Evolutionary conservation across 305 asterid species (phyloP).

Genomic region (Solanum hybrid): DNA sequence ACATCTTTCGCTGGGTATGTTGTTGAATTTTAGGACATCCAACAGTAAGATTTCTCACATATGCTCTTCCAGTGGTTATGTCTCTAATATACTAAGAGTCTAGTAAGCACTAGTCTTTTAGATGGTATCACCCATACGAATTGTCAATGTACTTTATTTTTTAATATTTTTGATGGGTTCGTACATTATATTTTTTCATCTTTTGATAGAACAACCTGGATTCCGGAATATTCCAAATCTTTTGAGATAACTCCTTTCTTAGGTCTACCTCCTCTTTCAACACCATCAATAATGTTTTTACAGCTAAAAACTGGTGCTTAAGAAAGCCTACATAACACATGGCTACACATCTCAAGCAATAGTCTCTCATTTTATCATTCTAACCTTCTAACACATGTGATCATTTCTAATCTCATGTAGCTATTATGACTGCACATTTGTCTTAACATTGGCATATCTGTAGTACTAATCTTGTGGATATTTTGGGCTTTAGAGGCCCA

Average conservation of each 20-base stretch:
- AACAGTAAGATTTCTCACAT: neutral
- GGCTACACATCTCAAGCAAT: neutral
- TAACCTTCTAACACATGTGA: neutral
- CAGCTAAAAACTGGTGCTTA: neutral
- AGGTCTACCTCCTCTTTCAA: neutral
- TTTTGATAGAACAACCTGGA: neutral
- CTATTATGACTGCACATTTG: neutral
- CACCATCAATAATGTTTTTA: neutral
- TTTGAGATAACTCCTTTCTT: neutral
- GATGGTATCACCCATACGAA: neutral
- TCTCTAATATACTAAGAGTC: neutral
- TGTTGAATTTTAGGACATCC: neutral
- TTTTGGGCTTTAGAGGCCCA: neutral
- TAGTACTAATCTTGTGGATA: neutral
- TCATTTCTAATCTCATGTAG: neutral
- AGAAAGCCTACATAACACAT: neutral
- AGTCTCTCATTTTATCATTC: neutral
- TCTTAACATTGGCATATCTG: neutral
- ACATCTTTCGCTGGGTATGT: neutral
- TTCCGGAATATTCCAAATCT: neutral
- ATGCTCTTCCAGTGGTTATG: neutral
- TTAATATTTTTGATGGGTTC: neutral
- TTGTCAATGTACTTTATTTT: neutral
- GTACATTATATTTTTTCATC: neutral
- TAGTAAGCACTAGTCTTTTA: neutral